Conservation (phyloP, 2,329 filamentous ascomycete species). For the Ophiosphaerella herpotricha region DNA sequence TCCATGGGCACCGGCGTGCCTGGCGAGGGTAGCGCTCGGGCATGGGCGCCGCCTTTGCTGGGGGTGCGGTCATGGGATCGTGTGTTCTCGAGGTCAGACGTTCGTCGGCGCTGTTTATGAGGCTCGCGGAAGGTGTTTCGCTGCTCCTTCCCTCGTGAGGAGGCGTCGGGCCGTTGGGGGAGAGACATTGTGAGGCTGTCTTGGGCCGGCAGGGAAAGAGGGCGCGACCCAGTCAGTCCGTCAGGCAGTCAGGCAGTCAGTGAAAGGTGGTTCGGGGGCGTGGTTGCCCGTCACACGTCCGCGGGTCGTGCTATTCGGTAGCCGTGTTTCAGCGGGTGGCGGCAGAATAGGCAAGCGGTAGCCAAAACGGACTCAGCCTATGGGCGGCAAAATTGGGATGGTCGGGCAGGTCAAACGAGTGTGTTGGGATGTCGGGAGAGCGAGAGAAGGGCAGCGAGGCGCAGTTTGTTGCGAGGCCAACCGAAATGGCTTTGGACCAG, state of each 20-base stretch:
- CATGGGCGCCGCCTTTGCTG: slow-evolving; percentile 48
- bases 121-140: slow-evolving; percentile 67
- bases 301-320: slow-evolving; percentile 2
- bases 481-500: slow-evolving; percentile 5
- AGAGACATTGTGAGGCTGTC: slow-evolving; percentile 48
- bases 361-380: slow-evolving; percentile 13
- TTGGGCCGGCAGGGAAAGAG: slow-evolving; percentile 13
- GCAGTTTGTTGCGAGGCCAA: slow-evolving; percentile 33
- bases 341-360: slow-evolving; percentile 10
- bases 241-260: no score
- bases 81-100: slow-evolving; percentile 70
- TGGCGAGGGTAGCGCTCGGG: slow-evolving; percentile 52
- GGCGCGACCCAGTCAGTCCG: neutral
- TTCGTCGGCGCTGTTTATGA: slow-evolving; percentile 58
- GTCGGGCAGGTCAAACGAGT: slow-evolving; percentile 23
- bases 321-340: slow-evolving; percentile 33
- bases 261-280: no score
- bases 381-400: slow-evolving; percentile 12
- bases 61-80: slow-evolving; percentile 51
- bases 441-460: slow-evolving; percentile 3
- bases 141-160: slow-evolving; percentile 56
- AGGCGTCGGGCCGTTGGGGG: slow-evolving; percentile 66
- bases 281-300: neutral
- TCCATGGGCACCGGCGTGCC: slow-evolving; percentile 50
- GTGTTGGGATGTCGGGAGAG: slow-evolving; percentile 8